Evolutionary conservation across 495 filamentous ascomycete genomes (phyloP), one percentile per base, ranked within the genome.

Genomic region (Hypoxylon fragiforme): DNA sequence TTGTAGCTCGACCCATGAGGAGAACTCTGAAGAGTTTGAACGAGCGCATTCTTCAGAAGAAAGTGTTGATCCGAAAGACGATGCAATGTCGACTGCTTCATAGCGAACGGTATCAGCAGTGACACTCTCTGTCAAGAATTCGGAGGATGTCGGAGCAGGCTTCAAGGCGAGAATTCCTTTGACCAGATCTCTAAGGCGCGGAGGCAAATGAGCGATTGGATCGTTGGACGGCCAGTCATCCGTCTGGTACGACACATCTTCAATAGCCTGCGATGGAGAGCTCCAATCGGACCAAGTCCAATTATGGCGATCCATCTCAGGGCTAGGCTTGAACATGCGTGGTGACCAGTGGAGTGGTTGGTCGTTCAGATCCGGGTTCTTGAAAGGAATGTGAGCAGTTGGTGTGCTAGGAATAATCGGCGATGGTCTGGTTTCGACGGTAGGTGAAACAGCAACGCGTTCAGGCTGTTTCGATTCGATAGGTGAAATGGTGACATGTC

Each of bases 271-370:
- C 34, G 58, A 62, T 13, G 58, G 58, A 21, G 58, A 62, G 38
- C 51, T 46, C 58, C 58, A 62, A 18, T 52, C 47, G 31, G 58
- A 62, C 58, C 52, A 62, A 28, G 46, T 48, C 47, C 51, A 62
- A 28, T 62, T 56, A 22, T 62, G 18, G 24, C 52, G 51, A 34
- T 56, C 52, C 9, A 56, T 44, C 30, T 62, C 42, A 7, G 51
- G n/a, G n/a, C n/a, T n/a, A n/a, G n/a, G 42, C 30, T 49, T 52
- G 52, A 62, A 62, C 51, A 56, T 62, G 22, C 47, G 22, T n/a
- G 52, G 58, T 40, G 58, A 56, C 52, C 47, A 62, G 47, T 39
- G 57, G 7, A 61, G 24, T 3, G 52, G 58, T 30, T 44, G 21
- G 24, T 52, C 43, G 41, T 51, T 47, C 31, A 56, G 35, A 32